phyloP scores from a whole-genome alignment of 1,284 basidiomycete genomes.

The Puccinia hordei region DNA sequence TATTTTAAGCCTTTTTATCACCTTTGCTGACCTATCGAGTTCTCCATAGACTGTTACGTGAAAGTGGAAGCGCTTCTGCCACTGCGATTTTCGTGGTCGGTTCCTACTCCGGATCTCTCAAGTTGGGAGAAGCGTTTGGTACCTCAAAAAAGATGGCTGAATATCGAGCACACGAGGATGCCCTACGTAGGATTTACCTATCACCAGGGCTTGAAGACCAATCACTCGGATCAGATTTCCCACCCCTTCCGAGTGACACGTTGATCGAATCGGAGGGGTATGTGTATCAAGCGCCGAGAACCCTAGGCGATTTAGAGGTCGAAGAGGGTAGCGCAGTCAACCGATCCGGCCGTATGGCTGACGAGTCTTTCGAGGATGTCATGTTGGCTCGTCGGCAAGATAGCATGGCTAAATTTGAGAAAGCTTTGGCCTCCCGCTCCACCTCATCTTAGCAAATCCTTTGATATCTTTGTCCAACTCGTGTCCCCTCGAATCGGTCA shows the following conservation, averaged over 20 bases:
- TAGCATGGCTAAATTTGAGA: constrained; percentile 1
- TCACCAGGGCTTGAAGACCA: constrained; percentile 33
- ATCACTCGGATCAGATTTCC: not conserved
- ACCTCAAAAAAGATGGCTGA: constrained; percentile 92
- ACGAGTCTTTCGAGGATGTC: constrained; percentile 39
- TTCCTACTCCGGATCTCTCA: constrained; percentile 77
- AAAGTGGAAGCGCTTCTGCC: constrained; percentile 84
- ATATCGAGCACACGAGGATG: constrained; percentile 66
- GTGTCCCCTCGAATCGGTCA: not conserved
- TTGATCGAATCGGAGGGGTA: constrained; percentile 34
- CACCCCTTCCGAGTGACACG: constrained; percentile 38
- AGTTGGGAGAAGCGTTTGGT: constrained; percentile 94
- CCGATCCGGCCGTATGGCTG: constrained; percentile 35
- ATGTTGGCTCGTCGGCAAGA: constrained; percentile 12
- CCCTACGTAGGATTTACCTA: constrained; percentile 42
- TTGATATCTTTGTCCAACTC: not conserved
- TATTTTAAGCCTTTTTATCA: not conserved
- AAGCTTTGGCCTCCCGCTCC: constrained; percentile 16
- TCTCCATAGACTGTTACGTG: constrained; percentile 69
- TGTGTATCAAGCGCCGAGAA: constrained; percentile 17
- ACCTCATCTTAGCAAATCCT: not conserved
- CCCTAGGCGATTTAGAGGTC: constrained; percentile 43
- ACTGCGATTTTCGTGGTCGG: constrained; percentile 91
- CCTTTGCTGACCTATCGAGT: not conserved
- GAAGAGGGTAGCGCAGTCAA: constrained; percentile 29